These are phyloP conservation scores for Claviceps africana DNA, from an alignment of 2,329 filamentous ascomycete genomes.

Conservation along the genomic window DNA sequence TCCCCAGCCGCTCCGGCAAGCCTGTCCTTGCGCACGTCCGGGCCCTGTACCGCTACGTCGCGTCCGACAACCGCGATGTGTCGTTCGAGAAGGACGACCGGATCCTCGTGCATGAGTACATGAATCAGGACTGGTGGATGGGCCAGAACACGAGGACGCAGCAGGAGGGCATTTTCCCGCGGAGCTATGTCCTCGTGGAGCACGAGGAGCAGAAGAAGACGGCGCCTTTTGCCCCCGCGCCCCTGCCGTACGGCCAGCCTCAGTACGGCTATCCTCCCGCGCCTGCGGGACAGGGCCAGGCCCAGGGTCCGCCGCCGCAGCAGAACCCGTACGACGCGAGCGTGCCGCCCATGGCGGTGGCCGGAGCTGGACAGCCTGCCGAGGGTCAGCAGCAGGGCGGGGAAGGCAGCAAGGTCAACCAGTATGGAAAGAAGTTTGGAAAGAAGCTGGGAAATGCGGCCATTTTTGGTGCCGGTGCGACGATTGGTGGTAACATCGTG, in stretches of 20 bases:
- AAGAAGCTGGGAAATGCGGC: slow-evolving; percentile 75
- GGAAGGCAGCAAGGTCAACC: slow-evolving; percentile 46
- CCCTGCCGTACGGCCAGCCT: slow-evolving; percentile 23
- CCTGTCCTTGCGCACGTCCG: slow-evolving; percentile 58
- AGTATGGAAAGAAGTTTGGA: slow-evolving; percentile 86
- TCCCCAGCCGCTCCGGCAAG: slow-evolving; percentile 29
- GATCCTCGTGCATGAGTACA: slow-evolving; percentile 73
- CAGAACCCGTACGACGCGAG: slow-evolving; percentile 53
- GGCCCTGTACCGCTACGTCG: slow-evolving; percentile 73
- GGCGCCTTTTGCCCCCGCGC: slow-evolving; percentile 19
- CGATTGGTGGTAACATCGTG: slow-evolving; percentile 78
- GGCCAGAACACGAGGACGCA: slow-evolving; percentile 73
- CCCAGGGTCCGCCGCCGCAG: slow-evolving; percentile 28
- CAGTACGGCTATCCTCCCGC: slow-evolving; percentile 15
- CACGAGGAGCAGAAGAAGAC: slow-evolving; percentile 37
- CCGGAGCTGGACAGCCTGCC: slow-evolving; percentile 33
- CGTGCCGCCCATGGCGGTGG: slow-evolving; percentile 62
- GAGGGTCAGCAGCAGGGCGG: slow-evolving; percentile 25
- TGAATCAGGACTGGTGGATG: slow-evolving; percentile 97
- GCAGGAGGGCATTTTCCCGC: slow-evolving; percentile 86
- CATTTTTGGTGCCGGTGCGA: slow-evolving; percentile 86
- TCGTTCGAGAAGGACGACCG: slow-evolving; percentile 68
- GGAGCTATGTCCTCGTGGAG: slow-evolving; percentile 69
- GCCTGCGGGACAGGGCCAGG: background rate
- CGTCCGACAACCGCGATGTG: slow-evolving; percentile 67